phyloP scores from a whole-genome alignment of 345 rosid species.

The Brassica cretica region DNA sequence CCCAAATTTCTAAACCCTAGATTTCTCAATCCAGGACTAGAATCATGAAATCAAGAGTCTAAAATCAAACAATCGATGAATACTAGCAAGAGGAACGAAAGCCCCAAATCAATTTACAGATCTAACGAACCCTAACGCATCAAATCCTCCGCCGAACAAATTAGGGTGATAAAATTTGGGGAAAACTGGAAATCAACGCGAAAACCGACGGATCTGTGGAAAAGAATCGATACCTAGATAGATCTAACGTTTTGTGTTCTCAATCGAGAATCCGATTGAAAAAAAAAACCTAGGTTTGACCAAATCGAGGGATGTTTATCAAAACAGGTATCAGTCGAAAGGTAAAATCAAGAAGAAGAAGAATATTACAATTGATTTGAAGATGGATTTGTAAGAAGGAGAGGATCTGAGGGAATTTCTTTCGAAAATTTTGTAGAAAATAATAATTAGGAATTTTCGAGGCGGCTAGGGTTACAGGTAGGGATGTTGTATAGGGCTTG shows the following conservation, averaged over 20 bases:
- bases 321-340: conserved; percentile 37
- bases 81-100: background rate
- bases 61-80: background rate
- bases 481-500: background rate
- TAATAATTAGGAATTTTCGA: conserved; percentile 14
- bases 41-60: conserved; percentile 30
- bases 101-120: conserved; percentile 30
- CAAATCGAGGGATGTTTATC: background rate
- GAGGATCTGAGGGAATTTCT: conserved; percentile 32
- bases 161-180: conserved; percentile 7
- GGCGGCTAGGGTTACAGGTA: conserved; percentile 42
- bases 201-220: background rate
- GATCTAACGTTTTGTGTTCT: conserved; percentile 22
- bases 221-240: conserved; percentile 11
- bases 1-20: conserved; percentile 48
- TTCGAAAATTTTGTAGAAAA: background rate
- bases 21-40: conserved; percentile 27
- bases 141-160: background rate
- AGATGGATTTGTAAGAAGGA: conserved; percentile 26
- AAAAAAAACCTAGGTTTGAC: conserved; percentile 29
- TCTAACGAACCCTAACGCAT: conserved; percentile 7
- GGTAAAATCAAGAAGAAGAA: conserved; percentile 15
- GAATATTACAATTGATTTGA: conserved; percentile 36
- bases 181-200: conserved; percentile 17
- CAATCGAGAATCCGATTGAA: conserved; percentile 6